phyloP scores from a whole-genome alignment of 306 rosid species.

The Styphnolobium japonicum region DNA sequence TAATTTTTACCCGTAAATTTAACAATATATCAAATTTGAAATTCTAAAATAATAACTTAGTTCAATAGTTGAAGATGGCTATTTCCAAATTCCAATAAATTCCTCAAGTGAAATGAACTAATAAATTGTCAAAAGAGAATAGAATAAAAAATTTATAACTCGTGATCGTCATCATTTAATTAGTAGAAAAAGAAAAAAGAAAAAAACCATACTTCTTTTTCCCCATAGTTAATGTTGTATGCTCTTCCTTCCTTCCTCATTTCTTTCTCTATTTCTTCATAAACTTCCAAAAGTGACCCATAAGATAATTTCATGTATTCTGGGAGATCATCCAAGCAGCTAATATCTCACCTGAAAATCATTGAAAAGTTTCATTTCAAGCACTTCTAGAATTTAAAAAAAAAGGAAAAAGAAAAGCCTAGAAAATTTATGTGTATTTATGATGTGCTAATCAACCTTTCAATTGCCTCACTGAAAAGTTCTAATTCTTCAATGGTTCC shows the following conservation, averaged over 20 bases:
- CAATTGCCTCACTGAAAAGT: constrained; percentile 38
- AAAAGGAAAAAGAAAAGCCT: background rate
- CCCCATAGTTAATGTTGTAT: background rate
- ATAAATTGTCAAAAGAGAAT: no score
- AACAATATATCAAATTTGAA: no score
- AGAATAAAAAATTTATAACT: no score
- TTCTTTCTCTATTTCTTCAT: constrained; percentile 28
- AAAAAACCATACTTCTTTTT: background rate
- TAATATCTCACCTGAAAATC: constrained; percentile 18
- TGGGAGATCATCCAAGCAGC: constrained; percentile 27
- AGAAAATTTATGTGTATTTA: background rate
- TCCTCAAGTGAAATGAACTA: no score
- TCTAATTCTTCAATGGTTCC: constrained; percentile 55
- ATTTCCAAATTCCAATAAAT: no score
- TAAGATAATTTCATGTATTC: constrained; percentile 23
- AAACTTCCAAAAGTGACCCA: background rate
- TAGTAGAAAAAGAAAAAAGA: no score
- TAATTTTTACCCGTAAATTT: no score
- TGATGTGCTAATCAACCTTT: constrained; percentile 30
- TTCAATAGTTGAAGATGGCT: no score
- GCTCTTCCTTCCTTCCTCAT: constrained; percentile 17
- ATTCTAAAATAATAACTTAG: no score
- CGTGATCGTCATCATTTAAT: no score
- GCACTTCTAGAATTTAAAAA: background rate
- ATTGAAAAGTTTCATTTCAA: background rate